Evolutionary conservation across 2,329 filamentous ascomycete genomes (phyloP).

Genomic region (Grosmannia serpens): DNA sequence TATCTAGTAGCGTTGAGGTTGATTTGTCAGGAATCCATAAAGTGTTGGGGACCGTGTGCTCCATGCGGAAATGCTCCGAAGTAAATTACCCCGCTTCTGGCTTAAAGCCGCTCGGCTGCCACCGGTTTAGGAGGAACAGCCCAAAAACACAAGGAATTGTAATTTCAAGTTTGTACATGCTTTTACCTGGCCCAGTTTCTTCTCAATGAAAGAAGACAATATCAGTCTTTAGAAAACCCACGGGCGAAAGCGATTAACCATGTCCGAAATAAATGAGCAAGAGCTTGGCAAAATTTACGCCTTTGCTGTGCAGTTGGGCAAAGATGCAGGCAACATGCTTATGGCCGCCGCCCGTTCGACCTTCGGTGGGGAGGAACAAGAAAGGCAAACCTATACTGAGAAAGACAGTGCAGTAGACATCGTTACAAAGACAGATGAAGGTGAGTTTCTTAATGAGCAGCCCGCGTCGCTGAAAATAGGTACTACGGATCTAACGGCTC

Average conservation of each 20-base stretch:
- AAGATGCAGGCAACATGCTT: constrained; percentile 57
- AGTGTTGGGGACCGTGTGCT: too few species aligned
- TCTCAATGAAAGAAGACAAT: too few species aligned
- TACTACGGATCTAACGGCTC: not conserved
- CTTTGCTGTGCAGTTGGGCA: constrained; percentile 60
- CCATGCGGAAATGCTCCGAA: too few species aligned
- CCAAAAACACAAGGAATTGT: too few species aligned
- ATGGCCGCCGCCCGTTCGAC: constrained; percentile 36
- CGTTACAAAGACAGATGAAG: constrained; percentile 65
- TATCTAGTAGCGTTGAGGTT: too few species aligned
- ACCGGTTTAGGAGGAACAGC: not conserved
- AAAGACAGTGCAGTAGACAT: constrained; percentile 70
- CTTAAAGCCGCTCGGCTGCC: not conserved
- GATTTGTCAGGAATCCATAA: too few species aligned
- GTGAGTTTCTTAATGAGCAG: constrained; percentile 24
- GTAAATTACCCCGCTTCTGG: not conserved
- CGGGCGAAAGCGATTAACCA: not conserved
- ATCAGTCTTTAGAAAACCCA: too few species aligned
- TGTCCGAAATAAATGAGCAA: constrained; percentile 16
- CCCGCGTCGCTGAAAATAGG: too few species aligned
- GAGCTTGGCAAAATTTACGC: constrained; percentile 55
- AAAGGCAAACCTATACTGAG: constrained; percentile 28
- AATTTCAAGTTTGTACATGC: too few species aligned
- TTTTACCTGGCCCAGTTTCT: too few species aligned
- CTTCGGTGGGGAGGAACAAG: constrained; percentile 40